phyloP scores from a whole-genome alignment of 23 red algal genomes.

The Gracilaria gracilis region DNA sequence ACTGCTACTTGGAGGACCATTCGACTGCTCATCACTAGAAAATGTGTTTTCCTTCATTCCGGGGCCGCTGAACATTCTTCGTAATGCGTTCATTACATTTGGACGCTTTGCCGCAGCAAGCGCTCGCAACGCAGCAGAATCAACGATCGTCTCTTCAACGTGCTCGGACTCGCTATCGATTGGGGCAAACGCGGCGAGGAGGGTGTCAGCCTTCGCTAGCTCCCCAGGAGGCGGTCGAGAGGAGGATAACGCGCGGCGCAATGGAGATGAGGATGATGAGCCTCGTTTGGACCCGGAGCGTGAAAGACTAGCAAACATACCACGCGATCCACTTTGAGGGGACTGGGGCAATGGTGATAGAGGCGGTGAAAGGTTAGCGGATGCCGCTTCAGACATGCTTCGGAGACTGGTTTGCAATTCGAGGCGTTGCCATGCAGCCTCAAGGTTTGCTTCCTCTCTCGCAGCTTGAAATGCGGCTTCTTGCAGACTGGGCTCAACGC shows the following conservation, averaged over 20 bases:
- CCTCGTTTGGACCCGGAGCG: constrained; percentile 31
- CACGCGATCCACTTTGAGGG: constrained; percentile 7
- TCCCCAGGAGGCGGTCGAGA: constrained; percentile 6
- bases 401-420: constrained; percentile 39
- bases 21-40: neutral
- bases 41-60: neutral
- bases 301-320: constrained; percentile 2
- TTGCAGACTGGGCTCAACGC: constrained; percentile 67
- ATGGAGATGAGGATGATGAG: constrained; percentile 7
- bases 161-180: constrained; percentile 64
- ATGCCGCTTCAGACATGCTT: constrained; percentile 27
- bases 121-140: constrained; percentile 38
- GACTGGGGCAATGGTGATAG: constrained; percentile 15
- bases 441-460: constrained; percentile 59
- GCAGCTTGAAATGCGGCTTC: constrained; percentile 47
- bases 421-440: constrained; percentile 50
- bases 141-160: constrained; percentile 51
- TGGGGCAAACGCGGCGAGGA: constrained; percentile 56
- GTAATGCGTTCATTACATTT: constrained; percentile 21
- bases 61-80: constrained; percentile 43
- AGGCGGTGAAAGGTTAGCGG: constrained; percentile 8
- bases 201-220: constrained; percentile 39
- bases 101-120: constrained; percentile 45
- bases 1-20: neutral
- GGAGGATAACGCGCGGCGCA: neutral